Evolutionary conservation across 768 basidiomycete species (phyloP), one percentile per base, ranked within the genome.

Genomic region (Amanita polypyramis): DNA sequence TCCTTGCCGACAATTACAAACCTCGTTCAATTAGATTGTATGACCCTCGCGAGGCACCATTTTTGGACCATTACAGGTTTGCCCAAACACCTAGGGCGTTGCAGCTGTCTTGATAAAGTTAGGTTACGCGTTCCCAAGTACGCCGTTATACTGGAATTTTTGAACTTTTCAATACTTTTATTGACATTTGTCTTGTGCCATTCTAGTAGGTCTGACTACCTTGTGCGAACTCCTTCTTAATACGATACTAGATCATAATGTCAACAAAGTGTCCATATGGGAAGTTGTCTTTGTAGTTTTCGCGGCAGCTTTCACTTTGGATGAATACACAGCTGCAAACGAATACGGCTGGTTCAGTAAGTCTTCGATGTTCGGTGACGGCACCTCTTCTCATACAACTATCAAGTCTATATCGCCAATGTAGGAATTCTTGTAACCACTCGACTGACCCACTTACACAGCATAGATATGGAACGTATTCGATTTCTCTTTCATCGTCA

Each of bases 1-100:
- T 98, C 43, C 72, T 98, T 6, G 82, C 85, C 14, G 95, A 97
- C 62, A 87, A 89, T 58, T 97, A 97, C 68, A 91, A 88, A 64
- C 77, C 76, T 27, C 75, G 76, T 35, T 76, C 77, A 14, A 88
- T 85, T 53, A 79, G 82, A 55, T 69, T 82, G 27, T 91, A 92
- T 60, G 73, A 89, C 56, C 68, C 72, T 32, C 72, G 75, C 20
- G 73, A 68, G 14, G 78, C 79, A 1, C 81, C 85, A 0, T 81
- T 87, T 57, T 71, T 94, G 11, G 84, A 94, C 58, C 91, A 96
- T 58, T 91, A 92, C 58, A 72, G 88, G 80, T 80, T 12, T 27
- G 60, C 43, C 20, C 42, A 15, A 20, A 8, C 10, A 21, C 23
- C 50, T 30, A 15, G 14, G 21, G 25, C 19, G 15, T 12, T 33